phyloP scores from a whole-genome alignment of 2,329 filamentous ascomycete genomes.

The Ophiostoma montium region DNA sequence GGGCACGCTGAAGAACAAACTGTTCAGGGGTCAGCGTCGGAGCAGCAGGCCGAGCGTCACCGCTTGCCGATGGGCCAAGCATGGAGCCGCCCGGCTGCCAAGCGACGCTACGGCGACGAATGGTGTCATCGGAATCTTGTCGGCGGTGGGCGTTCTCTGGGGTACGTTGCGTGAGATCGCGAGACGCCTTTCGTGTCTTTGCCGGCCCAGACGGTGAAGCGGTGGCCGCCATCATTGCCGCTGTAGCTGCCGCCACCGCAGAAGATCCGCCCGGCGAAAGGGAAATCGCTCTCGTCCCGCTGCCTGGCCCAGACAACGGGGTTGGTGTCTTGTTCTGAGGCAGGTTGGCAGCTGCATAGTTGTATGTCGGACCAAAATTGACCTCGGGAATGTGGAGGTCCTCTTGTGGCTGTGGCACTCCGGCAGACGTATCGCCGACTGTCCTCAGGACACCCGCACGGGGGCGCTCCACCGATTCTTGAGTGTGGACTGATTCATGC shows the following conservation, averaged over 20 bases:
- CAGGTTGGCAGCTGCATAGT: conserved; percentile 35
- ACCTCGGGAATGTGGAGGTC: conserved; percentile 53
- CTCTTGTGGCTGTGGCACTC: conserved; percentile 1
- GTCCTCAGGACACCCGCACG: conserved; percentile 70
- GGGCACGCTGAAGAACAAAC: conserved; percentile 66
- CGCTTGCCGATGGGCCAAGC: conserved; percentile 28
- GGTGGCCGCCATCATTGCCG: not conserved
- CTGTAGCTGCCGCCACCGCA: not conserved
- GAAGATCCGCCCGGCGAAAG: not conserved
- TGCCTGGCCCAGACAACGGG: conserved; percentile 4
- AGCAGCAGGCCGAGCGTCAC: conserved; percentile 25
- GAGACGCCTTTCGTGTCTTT: conserved; percentile 4
- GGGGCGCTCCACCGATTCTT: conserved; percentile 46
- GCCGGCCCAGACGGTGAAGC: not conserved
- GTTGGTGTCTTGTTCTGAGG: conserved; percentile 20
- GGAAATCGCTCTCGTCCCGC: not conserved
- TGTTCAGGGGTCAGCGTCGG: conserved; percentile 56
- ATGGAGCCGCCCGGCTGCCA: conserved; percentile 63
- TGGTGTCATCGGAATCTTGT: conserved; percentile 37
- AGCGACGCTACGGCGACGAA: conserved; percentile 46
- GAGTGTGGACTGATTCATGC: conserved; percentile 35
- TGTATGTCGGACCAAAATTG: conserved; percentile 76
- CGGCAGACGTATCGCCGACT: conserved; percentile 40
- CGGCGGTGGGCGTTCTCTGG: conserved; percentile 24
- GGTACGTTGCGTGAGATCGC: not conserved